Conservation (phyloP, 345 rosid genomes). For the Brassica rapa region DNA sequence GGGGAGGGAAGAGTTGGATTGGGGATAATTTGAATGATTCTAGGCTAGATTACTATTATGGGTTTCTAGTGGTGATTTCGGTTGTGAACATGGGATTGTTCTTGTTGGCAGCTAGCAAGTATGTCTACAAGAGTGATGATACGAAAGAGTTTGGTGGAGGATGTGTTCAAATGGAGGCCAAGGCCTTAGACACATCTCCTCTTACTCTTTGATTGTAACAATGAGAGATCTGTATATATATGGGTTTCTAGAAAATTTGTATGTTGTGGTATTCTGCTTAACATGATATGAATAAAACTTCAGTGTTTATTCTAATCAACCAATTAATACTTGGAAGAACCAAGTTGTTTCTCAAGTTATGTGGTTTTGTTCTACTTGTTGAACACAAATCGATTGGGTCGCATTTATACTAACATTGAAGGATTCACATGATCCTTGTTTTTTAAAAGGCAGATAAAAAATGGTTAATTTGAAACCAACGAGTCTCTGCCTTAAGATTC, state of each 20-base stretch:
- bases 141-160: constrained; percentile 45
- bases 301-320: constrained; percentile 11
- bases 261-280: constrained; percentile 26
- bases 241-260: not conserved
- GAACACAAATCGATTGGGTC: not conserved
- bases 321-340: not conserved
- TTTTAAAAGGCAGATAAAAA: not conserved
- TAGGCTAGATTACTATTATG: constrained; percentile 83
- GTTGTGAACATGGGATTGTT: constrained; percentile 62
- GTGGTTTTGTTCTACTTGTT: constrained; percentile 3
- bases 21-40: constrained; percentile 77
- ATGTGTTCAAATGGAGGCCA: constrained; percentile 54
- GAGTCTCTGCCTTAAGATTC: not conserved
- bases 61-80: constrained; percentile 68
- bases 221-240: constrained; percentile 42
- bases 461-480: not conserved
- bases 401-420: not conserved
- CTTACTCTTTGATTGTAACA: constrained; percentile 41
- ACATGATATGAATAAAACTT: constrained; percentile 31
- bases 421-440: constrained; percentile 1
- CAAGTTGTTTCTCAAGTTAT: constrained; percentile 6
- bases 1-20: constrained; percentile 77
- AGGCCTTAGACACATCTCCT: constrained; percentile 57
- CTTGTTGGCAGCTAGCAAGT: constrained; percentile 68
- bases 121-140: constrained; percentile 69